These are phyloP conservation scores for Tuctoria greenei DNA, from an alignment of 176 grass and related monocot species.

Conservation along the genomic window DNA sequence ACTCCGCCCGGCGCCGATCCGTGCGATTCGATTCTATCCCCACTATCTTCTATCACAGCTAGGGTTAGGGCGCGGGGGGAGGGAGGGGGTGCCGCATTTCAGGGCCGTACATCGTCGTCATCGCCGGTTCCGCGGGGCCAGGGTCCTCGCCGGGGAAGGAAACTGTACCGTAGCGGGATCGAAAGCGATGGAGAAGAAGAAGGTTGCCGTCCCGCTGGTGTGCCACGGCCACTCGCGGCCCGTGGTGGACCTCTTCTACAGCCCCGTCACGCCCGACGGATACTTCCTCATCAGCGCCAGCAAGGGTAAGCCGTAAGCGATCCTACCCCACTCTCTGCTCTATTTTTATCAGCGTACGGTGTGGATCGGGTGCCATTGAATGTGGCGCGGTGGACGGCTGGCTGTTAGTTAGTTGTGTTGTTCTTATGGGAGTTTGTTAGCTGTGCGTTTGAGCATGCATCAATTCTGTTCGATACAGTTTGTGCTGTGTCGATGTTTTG, in stretches of 20 bases:
- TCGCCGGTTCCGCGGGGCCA: constrained; percentile 27
- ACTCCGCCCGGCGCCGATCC: not conserved
- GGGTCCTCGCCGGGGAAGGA: not conserved
- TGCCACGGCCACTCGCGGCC: constrained; percentile 99
- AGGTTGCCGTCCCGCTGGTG: constrained; percentile 74
- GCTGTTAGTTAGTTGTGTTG: not conserved
- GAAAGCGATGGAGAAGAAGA: constrained; percentile 88
- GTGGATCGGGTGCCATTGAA: constrained; percentile 11
- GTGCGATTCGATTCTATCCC: constrained; percentile 14
- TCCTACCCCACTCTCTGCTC: not conserved
- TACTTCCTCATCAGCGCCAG: constrained; percentile 98
- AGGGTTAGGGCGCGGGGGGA: constrained; percentile 43
- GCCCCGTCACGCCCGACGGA: constrained; percentile 73
- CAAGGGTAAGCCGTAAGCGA: constrained; percentile 81
- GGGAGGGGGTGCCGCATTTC: constrained; percentile 29
- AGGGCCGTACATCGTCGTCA: not conserved
- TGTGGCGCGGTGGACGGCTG: not conserved
- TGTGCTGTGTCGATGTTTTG: not conserved
- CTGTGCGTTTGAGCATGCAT: not conserved
- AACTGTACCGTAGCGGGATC: not conserved
- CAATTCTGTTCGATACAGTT: not conserved
- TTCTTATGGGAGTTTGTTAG: not conserved
- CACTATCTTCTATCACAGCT: constrained; percentile 28
- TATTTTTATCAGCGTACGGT: not conserved
- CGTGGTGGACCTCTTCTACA: constrained; percentile 93